Percentiles rank a stretch among this genome's conserved stretches.
These are phyloP conservation scores for Groenewaldozyma auringiensis DNA, from an alignment of 1,139 yeast genomes.

Conservation along the genomic window DNA sequence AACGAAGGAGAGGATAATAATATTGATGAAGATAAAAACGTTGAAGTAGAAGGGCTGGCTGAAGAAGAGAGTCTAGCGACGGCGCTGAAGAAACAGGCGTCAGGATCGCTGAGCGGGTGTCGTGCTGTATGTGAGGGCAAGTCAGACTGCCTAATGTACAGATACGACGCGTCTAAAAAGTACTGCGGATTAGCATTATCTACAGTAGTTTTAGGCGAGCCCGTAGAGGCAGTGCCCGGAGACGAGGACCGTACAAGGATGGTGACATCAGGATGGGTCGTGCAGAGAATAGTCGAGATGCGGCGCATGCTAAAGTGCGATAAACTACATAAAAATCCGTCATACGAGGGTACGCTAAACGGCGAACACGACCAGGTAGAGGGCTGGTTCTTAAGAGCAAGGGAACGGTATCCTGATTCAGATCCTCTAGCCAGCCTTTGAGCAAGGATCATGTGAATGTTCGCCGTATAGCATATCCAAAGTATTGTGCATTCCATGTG, in stretches of 20 bases:
- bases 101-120: conserved; percentile 21
- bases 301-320: conserved; percentile 23
- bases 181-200: conserved; percentile 27
- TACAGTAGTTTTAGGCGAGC: conserved; percentile 24
- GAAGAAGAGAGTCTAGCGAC: background rate
- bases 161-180: conserved; percentile 26
- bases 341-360: conserved; percentile 21
- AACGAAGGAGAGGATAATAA: conserved; percentile 9
- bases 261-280: conserved; percentile 22
- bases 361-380: conserved; percentile 25
- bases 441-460: too few species aligned
- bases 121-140: conserved; percentile 20
- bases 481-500: too few species aligned
- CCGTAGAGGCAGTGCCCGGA: conserved; percentile 15
- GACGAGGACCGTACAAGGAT: conserved; percentile 7
- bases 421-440: conserved; percentile 6
- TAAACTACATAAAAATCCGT: conserved; percentile 13
- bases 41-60: conserved; percentile 4
- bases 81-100: conserved; percentile 11
- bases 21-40: background rate
- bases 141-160: conserved; percentile 25
- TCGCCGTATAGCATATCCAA: too few species aligned
- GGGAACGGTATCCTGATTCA: conserved; percentile 11
- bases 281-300: conserved; percentile 23
- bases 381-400: conserved; percentile 29